Evolutionary conservation across 139 green algal species (phyloP), one percentile per base, ranked within the genome.

Genomic region (Tetradesmus lagerheimii): DNA sequence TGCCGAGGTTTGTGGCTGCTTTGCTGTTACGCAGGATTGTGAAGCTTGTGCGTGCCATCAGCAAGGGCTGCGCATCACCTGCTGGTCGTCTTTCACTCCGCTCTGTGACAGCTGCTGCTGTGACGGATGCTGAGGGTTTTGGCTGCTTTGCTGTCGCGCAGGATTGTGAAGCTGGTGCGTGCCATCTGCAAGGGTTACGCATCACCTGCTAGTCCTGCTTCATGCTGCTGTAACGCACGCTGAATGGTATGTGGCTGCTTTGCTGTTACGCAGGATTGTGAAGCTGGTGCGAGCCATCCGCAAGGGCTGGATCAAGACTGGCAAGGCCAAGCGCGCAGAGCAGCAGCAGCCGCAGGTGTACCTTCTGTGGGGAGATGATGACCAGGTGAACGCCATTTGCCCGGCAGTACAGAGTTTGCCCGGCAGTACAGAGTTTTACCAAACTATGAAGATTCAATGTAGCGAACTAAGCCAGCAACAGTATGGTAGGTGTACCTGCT

Each of bases 11-110:
- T 79, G 71, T 11, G 66, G 25, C 67, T 78, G 15, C 74, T 80
- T 4, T 27, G 43, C 20, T 43, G 74, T 20, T 14, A 77, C 20
- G 23, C 90, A 95, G 93, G 90, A 94, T 96, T 39, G 92, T 96
- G 14, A 96, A 96, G 89, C 80, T 96, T 50, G 93, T 95, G 47
- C 95, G 98, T 0, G 98, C 98, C 37, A 95, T 99, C 50, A 94
- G 98, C 84, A 98, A 98, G 86, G 98, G 98, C 45, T 99, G 97
- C n/a, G n/a, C n/a, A n/a, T n/a, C n/a, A n/a, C n/a, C n/a, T n/a
- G n/a, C n/a, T n/a, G n/a, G n/a, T n/a, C n/a, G n/a, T n/a, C n/a
- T n/a, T n/a, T n/a, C n/a, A n/a, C n/a, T n/a, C n/a, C 16, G 12
- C 27, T 78, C 25, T 80, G 29, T 5, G 11, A 1, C 1, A 43